Evolutionary conservation across 805 yeast genomes (phyloP).

Genomic region (Cyberlindnera maclurae): DNA sequence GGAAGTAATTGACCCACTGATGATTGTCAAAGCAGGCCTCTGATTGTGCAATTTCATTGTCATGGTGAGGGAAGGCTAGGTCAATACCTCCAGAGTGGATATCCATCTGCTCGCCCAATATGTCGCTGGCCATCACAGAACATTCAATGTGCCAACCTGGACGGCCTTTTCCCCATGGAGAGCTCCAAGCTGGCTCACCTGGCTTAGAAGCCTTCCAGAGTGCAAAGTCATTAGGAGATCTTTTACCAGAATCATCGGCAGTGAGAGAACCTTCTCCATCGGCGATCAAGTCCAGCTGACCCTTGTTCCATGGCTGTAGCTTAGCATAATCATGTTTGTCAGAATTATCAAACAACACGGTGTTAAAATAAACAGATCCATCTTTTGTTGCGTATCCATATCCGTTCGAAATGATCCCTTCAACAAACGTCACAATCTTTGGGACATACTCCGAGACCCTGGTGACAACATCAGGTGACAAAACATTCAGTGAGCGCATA

Average conservation of each 20-base stretch:
- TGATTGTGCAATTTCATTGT: conserved; percentile 93
- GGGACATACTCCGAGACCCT: conserved; percentile 95
- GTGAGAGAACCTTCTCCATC: conserved; percentile 93
- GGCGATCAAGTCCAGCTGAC: conserved; percentile 72
- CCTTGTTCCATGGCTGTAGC: conserved; percentile 97
- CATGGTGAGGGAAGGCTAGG: conserved; percentile 98
- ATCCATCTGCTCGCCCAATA: conserved; percentile 78
- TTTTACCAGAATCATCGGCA: conserved; percentile 49
- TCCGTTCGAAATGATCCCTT: conserved; percentile 67
- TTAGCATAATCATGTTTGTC: conserved; percentile 84
- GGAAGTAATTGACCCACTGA: conserved; percentile 96
- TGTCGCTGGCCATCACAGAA: conserved; percentile 95
- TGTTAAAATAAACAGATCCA: conserved; percentile 96
- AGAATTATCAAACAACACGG: conserved; percentile 66
- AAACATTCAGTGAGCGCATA: conserved; percentile 78
- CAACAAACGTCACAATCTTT: conserved; percentile 77
- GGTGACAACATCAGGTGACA: conserved; percentile 80
- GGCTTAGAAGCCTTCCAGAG: conserved; percentile 95
- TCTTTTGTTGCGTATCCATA: conserved; percentile 78
- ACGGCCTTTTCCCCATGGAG: conserved; percentile 96
- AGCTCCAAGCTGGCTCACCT: conserved; percentile 94
- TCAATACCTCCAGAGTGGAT: conserved; percentile 97
- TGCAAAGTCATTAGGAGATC: conserved; percentile 82
- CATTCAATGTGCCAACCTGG: conserved; percentile 99
- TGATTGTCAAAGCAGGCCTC: conserved; percentile 85